A percentile compares a stretch with the other conserved stretches of the same genome.
phyloP scores from a whole-genome alignment of 768 basidiomycete species.

The Tephrocybe sp. region DNA sequence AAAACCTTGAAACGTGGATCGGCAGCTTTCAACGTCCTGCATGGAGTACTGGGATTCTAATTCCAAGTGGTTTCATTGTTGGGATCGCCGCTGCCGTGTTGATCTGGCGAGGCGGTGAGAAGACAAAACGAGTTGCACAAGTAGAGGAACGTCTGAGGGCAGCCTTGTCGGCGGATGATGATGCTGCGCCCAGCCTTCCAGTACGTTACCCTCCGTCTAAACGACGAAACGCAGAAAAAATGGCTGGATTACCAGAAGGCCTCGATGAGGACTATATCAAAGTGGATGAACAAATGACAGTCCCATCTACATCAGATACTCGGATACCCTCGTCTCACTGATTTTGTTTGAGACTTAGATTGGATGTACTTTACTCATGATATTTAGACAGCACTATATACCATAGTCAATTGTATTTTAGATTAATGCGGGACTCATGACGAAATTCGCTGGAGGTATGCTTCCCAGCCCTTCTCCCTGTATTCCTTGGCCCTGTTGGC shows the following conservation, averaged over 20 bases:
- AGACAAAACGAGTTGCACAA: slow-evolving; percentile 65
- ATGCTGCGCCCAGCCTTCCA: not conserved
- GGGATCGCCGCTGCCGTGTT: slow-evolving; percentile 73
- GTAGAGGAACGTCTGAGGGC: slow-evolving; percentile 61
- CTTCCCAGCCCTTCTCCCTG: slow-evolving; percentile 84
- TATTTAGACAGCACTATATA: not conserved
- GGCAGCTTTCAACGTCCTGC: slow-evolving; percentile 61
- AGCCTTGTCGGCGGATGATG: slow-evolving; percentile 29
- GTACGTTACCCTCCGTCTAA: slow-evolving; percentile 1
- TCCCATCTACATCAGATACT: slow-evolving; percentile 27
- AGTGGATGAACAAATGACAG: slow-evolving; percentile 41
- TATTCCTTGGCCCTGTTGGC: slow-evolving; percentile 81
- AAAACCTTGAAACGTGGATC: not conserved
- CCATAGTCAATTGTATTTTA: not conserved
- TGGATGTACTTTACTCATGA: too few relatives aligned
- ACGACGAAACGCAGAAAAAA: not conserved
- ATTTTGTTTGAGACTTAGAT: not conserved
- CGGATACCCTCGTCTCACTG: slow-evolving; percentile 12
- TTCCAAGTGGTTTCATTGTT: slow-evolving; percentile 73
- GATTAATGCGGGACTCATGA: slow-evolving; percentile 6
- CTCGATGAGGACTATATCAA: slow-evolving; percentile 21
- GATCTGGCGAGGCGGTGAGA: slow-evolving; percentile 72
- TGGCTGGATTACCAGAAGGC: slow-evolving; percentile 10
- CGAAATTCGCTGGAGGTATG: slow-evolving; percentile 66
- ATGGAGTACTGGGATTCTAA: slow-evolving; percentile 68